Percentiles rank a stretch among this genome's conserved stretches.
phyloP scores from a whole-genome alignment of 1,139 yeast genomes.

The Nakaseomyces bracarensis region DNA sequence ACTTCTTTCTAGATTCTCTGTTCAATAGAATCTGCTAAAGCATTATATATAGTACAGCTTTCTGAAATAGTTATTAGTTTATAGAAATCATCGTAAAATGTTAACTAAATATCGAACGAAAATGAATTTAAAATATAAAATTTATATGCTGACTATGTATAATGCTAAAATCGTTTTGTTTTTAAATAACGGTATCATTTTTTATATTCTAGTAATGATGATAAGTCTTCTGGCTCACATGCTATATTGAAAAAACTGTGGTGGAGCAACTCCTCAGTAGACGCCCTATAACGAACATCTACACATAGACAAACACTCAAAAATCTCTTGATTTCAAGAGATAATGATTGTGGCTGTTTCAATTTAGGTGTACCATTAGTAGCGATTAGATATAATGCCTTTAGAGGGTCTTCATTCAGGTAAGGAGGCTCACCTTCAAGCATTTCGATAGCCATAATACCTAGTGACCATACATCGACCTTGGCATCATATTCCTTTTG shows the following conservation, averaged over 20 bases:
- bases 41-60: too few species aligned
- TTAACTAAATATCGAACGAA: not conserved
- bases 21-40: not conserved
- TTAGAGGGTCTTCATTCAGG: constrained; percentile 84
- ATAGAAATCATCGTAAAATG: too few species aligned
- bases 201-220: constrained; percentile 67
- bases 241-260: constrained; percentile 70
- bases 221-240: constrained; percentile 59
- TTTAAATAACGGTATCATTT: constrained; percentile 18
- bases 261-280: constrained; percentile 71
- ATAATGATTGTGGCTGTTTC: constrained; percentile 70
- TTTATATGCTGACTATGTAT: constrained; percentile 4
- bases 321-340: constrained; percentile 72
- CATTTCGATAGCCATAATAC: constrained; percentile 97
- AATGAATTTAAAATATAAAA: constrained; percentile 1
- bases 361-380: constrained; percentile 93
- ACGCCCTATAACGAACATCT: constrained; percentile 81
- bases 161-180: constrained; percentile 5
- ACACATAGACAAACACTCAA: constrained; percentile 86
- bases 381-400: constrained; percentile 80
- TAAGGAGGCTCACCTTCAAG: constrained; percentile 97
- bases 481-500: constrained; percentile 92
- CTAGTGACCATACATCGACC: constrained; percentile 94
- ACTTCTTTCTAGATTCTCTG: constrained; percentile 12
- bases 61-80: too few species aligned